These are phyloP conservation scores for Flaveria brownii DNA, from an alignment of 129 eudicot species.

Conservation along the genomic window DNA sequence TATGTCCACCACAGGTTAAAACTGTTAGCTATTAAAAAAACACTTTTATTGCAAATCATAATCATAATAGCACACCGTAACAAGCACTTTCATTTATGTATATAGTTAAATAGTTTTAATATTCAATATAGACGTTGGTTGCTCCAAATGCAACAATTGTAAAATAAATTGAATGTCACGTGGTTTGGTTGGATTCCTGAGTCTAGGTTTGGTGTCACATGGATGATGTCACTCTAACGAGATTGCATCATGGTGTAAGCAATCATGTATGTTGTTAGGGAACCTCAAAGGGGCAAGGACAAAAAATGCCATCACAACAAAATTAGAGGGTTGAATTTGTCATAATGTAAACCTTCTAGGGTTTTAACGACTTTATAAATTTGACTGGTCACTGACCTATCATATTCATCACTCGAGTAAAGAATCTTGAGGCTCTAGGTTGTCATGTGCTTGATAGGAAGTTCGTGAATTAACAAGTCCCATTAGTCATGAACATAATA, in stretches of 20 bases:
- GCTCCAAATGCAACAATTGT: neutral
- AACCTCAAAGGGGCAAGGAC: neutral
- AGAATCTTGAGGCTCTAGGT: too few relatives aligned
- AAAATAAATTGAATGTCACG: neutral
- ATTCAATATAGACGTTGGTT: neutral
- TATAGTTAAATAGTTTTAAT: neutral
- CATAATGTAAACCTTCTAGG: neutral
- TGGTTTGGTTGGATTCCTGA: neutral
- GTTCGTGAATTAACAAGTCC: too few relatives aligned
- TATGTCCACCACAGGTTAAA: too few relatives aligned
- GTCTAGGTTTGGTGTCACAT: neutral
- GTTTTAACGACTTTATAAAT: too few relatives aligned
- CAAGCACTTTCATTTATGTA: too few relatives aligned
- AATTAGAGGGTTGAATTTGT: neutral
- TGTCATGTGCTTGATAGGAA: too few relatives aligned
- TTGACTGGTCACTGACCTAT: too few relatives aligned
- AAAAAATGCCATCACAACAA: neutral
- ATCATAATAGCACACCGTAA: too few relatives aligned
- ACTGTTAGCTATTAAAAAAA: too few relatives aligned
- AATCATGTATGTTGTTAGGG: slow-evolving; percentile 2
- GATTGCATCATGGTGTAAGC: neutral
- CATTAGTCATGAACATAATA: too few relatives aligned
- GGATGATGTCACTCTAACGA: slow-evolving; percentile 4
- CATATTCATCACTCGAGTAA: too few relatives aligned
- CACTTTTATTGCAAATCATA: too few relatives aligned